Percentiles rank a stretch among this genome's conserved stretches.
These are phyloP conservation scores for Pseudomonodictys pantanalensis DNA, from an alignment of 495 filamentous ascomycete genomes.

Conservation along the genomic window DNA sequence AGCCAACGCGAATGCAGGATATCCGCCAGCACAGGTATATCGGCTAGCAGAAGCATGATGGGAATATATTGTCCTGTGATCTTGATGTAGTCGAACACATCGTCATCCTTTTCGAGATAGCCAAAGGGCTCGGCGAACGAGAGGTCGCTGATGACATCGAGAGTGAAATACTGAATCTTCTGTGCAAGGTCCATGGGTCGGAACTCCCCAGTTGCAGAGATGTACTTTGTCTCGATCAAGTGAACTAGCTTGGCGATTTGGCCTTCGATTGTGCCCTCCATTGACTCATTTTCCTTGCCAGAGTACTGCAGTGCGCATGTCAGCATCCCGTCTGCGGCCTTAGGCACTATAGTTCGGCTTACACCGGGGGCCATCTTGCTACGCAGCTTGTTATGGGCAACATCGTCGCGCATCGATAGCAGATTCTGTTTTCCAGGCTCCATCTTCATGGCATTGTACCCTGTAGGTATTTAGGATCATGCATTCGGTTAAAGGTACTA, in stretches of 20 bases:
- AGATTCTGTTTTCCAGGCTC: slow-evolving; percentile 31
- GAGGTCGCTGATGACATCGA: slow-evolving; percentile 47
- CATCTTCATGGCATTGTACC: slow-evolving; percentile 15
- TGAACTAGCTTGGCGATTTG: slow-evolving; percentile 23
- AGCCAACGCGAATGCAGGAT: not conserved
- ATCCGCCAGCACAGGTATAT: not conserved
- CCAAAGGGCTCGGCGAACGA: slow-evolving; percentile 46
- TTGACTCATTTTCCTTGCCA: slow-evolving; percentile 28
- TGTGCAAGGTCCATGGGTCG: slow-evolving; percentile 44
- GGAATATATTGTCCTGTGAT: slow-evolving; percentile 36
- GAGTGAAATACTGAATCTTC: slow-evolving; percentile 44
- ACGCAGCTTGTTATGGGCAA: slow-evolving; percentile 20
- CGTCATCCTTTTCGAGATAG: slow-evolving; percentile 44
- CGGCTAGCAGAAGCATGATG: slow-evolving; percentile 31
- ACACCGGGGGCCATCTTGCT: slow-evolving; percentile 28
- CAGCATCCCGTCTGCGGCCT: not conserved
- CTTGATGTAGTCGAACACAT: slow-evolving; percentile 51
- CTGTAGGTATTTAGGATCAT: not conserved
- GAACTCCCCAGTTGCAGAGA: slow-evolving; percentile 4
- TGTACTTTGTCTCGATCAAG: slow-evolving; percentile 39
- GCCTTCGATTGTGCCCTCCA: slow-evolving; percentile 31
- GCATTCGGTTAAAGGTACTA: not conserved
- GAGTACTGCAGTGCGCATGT: slow-evolving; percentile 12
- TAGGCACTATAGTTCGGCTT: not conserved
- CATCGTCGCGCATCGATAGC: slow-evolving; percentile 27